Evolutionary conservation across 2,329 filamentous ascomycete genomes (phyloP).

Genomic region (Tolypocladium ovalisporum): DNA sequence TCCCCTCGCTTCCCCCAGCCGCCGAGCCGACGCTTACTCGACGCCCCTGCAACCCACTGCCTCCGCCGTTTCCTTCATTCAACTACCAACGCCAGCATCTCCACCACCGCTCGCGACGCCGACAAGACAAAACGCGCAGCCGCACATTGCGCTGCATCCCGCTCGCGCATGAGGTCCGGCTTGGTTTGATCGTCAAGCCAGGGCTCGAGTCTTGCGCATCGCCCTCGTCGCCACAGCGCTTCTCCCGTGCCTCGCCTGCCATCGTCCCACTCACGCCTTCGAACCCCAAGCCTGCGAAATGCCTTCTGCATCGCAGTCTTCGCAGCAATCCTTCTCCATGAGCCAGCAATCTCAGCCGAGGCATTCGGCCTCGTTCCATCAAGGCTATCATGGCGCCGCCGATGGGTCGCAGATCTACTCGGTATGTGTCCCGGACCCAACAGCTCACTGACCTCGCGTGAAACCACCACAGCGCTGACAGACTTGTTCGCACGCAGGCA

Average conservation of each 20-base stretch:
- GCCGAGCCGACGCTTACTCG: background rate
- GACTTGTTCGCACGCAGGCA: constrained; percentile 35
- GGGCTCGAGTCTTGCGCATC: background rate
- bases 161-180: background rate
- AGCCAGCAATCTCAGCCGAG: constrained; percentile 40
- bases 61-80: background rate
- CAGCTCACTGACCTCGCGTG: background rate
- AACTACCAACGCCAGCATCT: background rate
- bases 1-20: background rate
- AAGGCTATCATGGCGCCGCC: constrained; percentile 18
- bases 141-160: background rate
- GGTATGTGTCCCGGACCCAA: constrained; percentile 25
- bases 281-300: constrained; percentile 10
- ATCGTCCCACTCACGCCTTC: background rate
- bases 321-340: constrained; percentile 46
- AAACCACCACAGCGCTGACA: constrained; percentile 5
- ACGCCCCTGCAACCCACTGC: background rate
- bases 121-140: background rate
- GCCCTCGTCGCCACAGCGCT: background rate
- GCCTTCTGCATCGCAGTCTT: constrained; percentile 37
- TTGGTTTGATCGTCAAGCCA: background rate
- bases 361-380: constrained; percentile 24
- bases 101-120: background rate
- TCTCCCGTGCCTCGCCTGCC: background rate
- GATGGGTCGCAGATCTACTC: constrained; percentile 51